Base-by-base conservation (phyloP, 768 basidiomycete genomes). In the Suillus tomentosus region DNA sequence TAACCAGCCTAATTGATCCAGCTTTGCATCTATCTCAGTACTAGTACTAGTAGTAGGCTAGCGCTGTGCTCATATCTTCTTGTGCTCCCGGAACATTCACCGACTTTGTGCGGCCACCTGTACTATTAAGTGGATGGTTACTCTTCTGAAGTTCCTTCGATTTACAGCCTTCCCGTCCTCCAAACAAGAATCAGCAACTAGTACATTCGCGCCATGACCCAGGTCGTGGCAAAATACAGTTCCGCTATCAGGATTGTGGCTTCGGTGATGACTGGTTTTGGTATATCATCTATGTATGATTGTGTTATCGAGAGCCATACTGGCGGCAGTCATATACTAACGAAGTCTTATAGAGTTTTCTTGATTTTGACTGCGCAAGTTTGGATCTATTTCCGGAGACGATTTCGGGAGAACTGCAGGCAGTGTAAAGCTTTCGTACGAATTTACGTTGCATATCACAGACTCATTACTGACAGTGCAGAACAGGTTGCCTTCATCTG, bases 231-330 rank as follows among this genome's bases (percentile, higher is more conserved):
- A 5, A 4, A 4, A n/a, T 54, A 34, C 19, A 54, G 9, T 19
- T 54, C n/a, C 17, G 10, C 17, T 15, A 31, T 31, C 31, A 31
- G 31, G 31, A 31, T 31, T 31, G 31, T 31, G 40, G 39, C 57
- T 42, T 42, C 24, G 24, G 5, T 58, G 40, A 58, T 58, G 24
- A 42, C 57, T 17, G 57, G 57, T 19, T 5, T 58, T 19, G 57
- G 57, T 58, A 58, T 58, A 58, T 58, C 57, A 27, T 58, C 15
- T 19, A 27, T 42, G 57, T 58, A 17, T 24, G 57, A 19, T 27
- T 27, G 27, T 27, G 24, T 24, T 19, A 27, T 57, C 14, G 13
- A 37, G 11, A 56, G 10, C 24, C 6, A 10, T 24, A 19, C 5
- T 9, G 36, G 36, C 8, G 9, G 36, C 31, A 31, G 31, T 31